phyloP scores from a whole-genome alignment of 805 yeast genomes.

The Cyberlindnera maclurae region DNA sequence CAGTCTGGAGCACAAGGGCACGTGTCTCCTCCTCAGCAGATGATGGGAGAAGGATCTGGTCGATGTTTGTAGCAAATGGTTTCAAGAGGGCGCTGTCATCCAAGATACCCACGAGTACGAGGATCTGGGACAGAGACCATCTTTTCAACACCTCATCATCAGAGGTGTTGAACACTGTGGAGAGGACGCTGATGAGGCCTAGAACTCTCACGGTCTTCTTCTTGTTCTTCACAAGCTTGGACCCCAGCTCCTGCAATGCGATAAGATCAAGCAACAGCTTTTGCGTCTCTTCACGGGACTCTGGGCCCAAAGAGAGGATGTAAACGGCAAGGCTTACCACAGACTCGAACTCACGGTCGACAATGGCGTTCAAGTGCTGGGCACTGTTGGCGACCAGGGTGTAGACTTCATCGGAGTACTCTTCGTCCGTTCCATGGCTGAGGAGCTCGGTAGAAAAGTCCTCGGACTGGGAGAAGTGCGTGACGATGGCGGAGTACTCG shows the following conservation, averaged over 20 bases:
- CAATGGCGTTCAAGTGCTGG: constrained; percentile 10
- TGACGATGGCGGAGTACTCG: constrained; percentile 26
- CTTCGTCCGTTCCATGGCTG: constrained; percentile 10
- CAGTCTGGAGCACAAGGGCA: constrained; percentile 3
- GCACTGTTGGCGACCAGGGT: constrained; percentile 4
- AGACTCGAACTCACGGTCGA: constrained; percentile 23
- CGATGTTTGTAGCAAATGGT: constrained; percentile 9
- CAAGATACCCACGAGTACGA: constrained; percentile 6
- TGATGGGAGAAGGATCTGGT: background rate
- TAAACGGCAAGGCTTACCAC: constrained; percentile 20
- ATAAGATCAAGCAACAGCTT: constrained; percentile 12
- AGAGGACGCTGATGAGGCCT: constrained; percentile 10
- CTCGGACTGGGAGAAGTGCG: constrained; percentile 16
- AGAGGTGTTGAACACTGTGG: constrained; percentile 8
- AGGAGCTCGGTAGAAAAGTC: constrained; percentile 2
- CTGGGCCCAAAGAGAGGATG: constrained; percentile 13
- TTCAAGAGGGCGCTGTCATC: constrained; percentile 9
- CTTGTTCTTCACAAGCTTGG: constrained; percentile 12
- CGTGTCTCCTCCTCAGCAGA: constrained; percentile 6
- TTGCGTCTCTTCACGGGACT: constrained; percentile 7
- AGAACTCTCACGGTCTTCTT: constrained; percentile 14
- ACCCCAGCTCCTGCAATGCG: constrained; percentile 19
- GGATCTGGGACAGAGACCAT: constrained; percentile 6
- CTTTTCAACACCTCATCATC: constrained; percentile 3
- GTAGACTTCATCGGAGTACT: constrained; percentile 4